Evolutionary conservation across 176 grass and related monocot genomes (phyloP), one percentile per base, ranked within the genome.

Genomic region (Metroxylon sagu): DNA sequence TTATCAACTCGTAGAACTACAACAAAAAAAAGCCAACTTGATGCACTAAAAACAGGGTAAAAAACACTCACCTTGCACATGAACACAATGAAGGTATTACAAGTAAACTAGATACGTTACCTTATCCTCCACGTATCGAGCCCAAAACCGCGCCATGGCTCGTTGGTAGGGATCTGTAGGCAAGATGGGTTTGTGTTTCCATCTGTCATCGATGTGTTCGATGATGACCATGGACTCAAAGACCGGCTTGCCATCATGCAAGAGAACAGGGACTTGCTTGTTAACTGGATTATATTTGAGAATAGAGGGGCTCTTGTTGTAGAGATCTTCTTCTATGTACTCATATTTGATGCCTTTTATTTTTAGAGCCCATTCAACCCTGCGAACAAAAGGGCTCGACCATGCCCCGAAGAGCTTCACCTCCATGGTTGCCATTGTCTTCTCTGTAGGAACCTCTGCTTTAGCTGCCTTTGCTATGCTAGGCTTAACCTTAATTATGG

Each of bases 281-380:
- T 65, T 49, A 19, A 65, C 17, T 19, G 62, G 62, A 50, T 65
- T 65, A 2, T 27, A 50, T 25, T 65, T 5, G 15, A 65, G 23
- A 18, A 65, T 23, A 25, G 23, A 3, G 2, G 25, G 4, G 49
- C 48, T 65, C 62, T 65, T 65, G 49, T 53, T 65, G 19, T 14
- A 4, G 19, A 65, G 19, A 17, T 65, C 62, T 65, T 65, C 62
- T 17, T 65, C 62, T 19, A 53, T 17, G 62, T 65, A 65, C 16
- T 65, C 62, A 10, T 65, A 65, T 15, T 49, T 1, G 14, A 65
- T 50, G 0, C 62, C 62, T 48, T 65, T 65, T 19, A 52, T 21
- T 48, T 65, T 65, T 15, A 65, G 26, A 7, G 49, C 49, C 23
- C 48, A 50, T 6, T 65, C 48, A 48, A 65, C 62, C 8, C 48